Conservation (phyloP, 2,329 filamentous ascomycete genomes). For the Dactylonectria estremocensis region DNA sequence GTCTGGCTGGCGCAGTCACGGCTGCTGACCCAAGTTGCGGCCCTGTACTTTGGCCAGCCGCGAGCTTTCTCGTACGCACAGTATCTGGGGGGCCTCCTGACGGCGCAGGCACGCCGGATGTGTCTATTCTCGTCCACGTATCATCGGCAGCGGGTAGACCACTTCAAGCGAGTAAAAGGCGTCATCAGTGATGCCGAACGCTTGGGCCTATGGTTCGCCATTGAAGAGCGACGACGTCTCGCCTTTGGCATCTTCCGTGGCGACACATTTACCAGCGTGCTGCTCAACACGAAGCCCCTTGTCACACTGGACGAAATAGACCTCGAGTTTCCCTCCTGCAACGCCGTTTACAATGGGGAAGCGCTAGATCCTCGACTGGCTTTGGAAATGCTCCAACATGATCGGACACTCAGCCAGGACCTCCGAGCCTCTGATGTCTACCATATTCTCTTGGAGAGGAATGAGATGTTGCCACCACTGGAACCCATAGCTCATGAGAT, state of each 20-base stretch:
- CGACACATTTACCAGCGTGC: neutral
- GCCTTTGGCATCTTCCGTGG: neutral
- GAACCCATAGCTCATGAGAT: neutral
- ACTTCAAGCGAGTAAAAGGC: too few species aligned
- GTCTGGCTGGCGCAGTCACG: neutral
- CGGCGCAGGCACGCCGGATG: too few species aligned
- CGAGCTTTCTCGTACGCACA: neutral
- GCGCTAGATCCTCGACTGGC: neutral
- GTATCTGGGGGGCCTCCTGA: neutral
- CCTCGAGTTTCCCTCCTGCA: neutral
- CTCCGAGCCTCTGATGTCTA: neutral
- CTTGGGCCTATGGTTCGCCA: neutral
- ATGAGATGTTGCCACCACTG: neutral
- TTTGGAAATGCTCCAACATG: neutral
- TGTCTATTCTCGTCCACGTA: too few species aligned
- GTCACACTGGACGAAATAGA: neutral
- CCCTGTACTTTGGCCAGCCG: neutral
- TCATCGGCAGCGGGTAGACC: too few species aligned
- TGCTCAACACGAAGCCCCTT: neutral
- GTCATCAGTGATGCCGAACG: neutral
- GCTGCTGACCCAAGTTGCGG: neutral
- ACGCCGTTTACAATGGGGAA: neutral
- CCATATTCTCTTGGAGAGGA: neutral
- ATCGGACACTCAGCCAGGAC: neutral
- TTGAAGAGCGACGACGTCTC: neutral